Base-by-base conservation (phyloP, 2,329 filamentous ascomycete species). In the Phymatotrichopsis omnivora region DNA sequence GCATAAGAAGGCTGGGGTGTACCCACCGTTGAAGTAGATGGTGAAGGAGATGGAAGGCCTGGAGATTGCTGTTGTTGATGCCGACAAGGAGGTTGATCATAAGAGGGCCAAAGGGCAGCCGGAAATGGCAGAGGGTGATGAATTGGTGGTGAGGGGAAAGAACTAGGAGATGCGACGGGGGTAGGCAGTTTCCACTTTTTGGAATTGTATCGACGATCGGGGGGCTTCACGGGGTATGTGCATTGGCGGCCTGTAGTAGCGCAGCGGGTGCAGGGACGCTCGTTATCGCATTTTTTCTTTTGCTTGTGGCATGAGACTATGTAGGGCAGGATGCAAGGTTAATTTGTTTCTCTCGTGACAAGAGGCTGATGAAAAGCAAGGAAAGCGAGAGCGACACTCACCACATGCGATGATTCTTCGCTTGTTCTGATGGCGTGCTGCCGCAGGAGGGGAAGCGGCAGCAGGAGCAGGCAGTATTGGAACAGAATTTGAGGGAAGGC, bases 1-100 rank as follows among this genome's bases (percentile, higher is more conserved):
- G 46, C 37, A 37, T 40, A 23, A 35, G 33, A 49, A 25, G 35
- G 11, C 24, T 40, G 46, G 29, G 48, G 48, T 17, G 48, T 51
- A 51, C 48, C 45, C 41, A 51, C 48, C 36, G 45, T 51, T 49
- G 48, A 48, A 29, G 41, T 24, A 22, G 48, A 49, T 28, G 48
- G 48, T 5, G 48, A 49, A 17, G 48, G 48, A 20, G 48, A 51
- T 12, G 48, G 48, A 37, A 49, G 45, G 28, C n/a, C n/a, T n/a
- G n/a, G n/a, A n/a, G n/a, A n/a, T n/a, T n/a, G n/a, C n/a, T n/a
- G n/a, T n/a, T 36, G n/a, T 10, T 45, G 46, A n/a, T 29, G 19
- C 25, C 32, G 40, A 29, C 41, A 34, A 36, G n/a, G 16, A 32
- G 17, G 16, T 3, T 3, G 20, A 35, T 35, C 33, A 22, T 12